Base-by-base conservation (phyloP, 176 grass and related monocot species). In the Microstegium vimineum region DNA sequence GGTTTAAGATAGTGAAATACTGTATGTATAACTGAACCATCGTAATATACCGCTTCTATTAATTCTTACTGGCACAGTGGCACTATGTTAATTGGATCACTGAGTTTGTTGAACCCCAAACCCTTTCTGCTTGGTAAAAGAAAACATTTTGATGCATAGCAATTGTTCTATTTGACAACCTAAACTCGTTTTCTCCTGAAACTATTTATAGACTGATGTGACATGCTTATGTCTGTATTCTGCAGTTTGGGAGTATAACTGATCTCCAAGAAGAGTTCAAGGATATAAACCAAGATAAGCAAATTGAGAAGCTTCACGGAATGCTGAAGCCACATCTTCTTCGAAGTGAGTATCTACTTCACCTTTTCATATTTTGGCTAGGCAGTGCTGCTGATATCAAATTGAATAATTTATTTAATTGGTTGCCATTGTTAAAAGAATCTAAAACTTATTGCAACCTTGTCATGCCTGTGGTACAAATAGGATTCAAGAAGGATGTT, bases 401-500 rank as follows among this genome's bases (percentile, higher is more conserved):
- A 73, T 74, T 65, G 69, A 90, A 65, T 33, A 4, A 66, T 73
- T 32, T 84, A 23, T 65, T n/a, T 73, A 73, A 49, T 63, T 77
- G 7, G 26, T 64, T 68, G 16, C 36, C 79, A 37, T 27, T 71
- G 20, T 32, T 82, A 10, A 51, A 73, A 66, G 16, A 17, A 37
- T 72, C 25, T 31, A 22, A 63, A 42, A 47, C 40, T 63, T 76
- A 52, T 78, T 77, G 60, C 49, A 80, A 79, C 70, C 33, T 77
- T 64, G 8, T 78, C 86, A 17, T 41, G 18, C 46, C 35, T 84
- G 56, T 81, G 65, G 52, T 43, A 85, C 54, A 75, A 82, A 78
- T 79, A 99, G 97, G 97, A 82, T 95, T 99, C 73, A 99, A 99
- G 87, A 96, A 99, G 75, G 97, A 99, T 86, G 97, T 99, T 74